A percentile compares a stretch with the other conserved stretches of the same genome.
These are phyloP conservation scores for Dalbergia cultrata DNA, from an alignment of 306 rosid genomes.

Conservation along the genomic window DNA sequence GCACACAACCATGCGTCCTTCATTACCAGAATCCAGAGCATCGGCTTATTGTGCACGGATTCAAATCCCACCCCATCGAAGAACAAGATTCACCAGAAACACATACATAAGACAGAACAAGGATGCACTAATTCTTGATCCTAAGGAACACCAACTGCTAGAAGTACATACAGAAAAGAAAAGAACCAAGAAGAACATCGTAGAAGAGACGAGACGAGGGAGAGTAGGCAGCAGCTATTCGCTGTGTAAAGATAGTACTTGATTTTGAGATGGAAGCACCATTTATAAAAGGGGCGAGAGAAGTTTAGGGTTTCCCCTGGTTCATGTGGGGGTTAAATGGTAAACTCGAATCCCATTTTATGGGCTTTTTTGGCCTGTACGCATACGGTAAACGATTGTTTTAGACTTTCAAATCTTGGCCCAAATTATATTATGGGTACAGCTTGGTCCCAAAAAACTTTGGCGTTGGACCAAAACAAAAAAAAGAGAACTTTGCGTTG, in stretches of 20 bases:
- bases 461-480: too few species aligned
- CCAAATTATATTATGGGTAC: too few species aligned
- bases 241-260: too few species aligned
- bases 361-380: neutral
- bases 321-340: neutral
- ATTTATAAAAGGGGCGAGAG: conserved; percentile 35
- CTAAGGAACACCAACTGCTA: neutral
- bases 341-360: neutral
- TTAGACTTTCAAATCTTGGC: too few species aligned
- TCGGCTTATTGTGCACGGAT: conserved; percentile 97
- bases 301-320: conserved; percentile 44
- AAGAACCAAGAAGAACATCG: neutral
- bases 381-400: too few species aligned
- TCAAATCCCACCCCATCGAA: neutral
- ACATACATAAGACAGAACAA: neutral
- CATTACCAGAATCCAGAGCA: conserved; percentile 80
- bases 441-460: too few species aligned
- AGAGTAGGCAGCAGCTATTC: neutral
- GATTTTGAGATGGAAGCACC: rapidly evolving
- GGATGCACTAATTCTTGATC: neutral
- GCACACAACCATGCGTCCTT: conserved; percentile 92
- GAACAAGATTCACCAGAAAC: neutral
- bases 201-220: neutral
- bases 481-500: too few species aligned
- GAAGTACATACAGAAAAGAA: too few species aligned